A percentile compares a stretch with the other conserved stretches of the same genome.
phyloP scores from a whole-genome alignment of 257 asterid genomes.

The Haberlea rhodopensis region DNA sequence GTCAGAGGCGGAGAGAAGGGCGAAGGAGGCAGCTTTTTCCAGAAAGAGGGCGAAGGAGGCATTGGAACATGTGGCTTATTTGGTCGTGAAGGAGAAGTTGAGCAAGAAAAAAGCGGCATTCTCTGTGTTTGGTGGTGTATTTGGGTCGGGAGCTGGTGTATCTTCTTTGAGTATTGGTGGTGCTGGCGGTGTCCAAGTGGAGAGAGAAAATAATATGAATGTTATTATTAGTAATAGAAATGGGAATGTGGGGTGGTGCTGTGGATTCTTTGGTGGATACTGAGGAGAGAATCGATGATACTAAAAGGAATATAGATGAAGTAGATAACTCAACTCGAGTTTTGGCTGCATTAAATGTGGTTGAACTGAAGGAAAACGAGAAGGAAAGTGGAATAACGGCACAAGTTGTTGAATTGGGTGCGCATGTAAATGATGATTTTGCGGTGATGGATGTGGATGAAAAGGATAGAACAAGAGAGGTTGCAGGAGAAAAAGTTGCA shows the following conservation, averaged over 20 bases:
- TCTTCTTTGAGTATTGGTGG: background rate
- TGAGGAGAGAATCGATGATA: conserved; percentile 20
- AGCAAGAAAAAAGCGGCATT: conserved; percentile 41
- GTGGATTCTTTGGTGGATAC: conserved; percentile 19
- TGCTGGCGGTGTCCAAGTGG: background rate
- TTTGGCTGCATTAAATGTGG: too few relatives aligned
- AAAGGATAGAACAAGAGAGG: conserved; percentile 11
- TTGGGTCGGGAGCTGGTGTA: background rate
- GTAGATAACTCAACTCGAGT: conserved; percentile 42
- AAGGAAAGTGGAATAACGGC: conserved; percentile 21
- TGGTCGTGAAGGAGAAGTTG: conserved; percentile 54
- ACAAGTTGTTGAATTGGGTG: conserved; percentile 14
- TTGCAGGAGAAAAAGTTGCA: conserved; percentile 14
- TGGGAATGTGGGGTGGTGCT: conserved; percentile 27
- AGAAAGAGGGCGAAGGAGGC: conserved; percentile 80
- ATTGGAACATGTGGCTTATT: conserved; percentile 50
- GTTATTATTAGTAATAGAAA: conserved; percentile 22
- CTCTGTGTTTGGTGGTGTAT: background rate
- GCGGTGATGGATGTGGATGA: conserved; percentile 55
- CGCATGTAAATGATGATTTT: conserved; percentile 21
- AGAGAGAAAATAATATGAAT: conserved; percentile 24
- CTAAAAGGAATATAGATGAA: conserved; percentile 28
- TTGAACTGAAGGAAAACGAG: conserved; percentile 47
- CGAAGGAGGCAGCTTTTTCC: conserved; percentile 69
- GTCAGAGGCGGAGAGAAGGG: conserved; percentile 69